Evolutionary conservation across 1,284 basidiomycete species (phyloP).

Genomic region (Cutaneotrichosporon spelunceum): DNA sequence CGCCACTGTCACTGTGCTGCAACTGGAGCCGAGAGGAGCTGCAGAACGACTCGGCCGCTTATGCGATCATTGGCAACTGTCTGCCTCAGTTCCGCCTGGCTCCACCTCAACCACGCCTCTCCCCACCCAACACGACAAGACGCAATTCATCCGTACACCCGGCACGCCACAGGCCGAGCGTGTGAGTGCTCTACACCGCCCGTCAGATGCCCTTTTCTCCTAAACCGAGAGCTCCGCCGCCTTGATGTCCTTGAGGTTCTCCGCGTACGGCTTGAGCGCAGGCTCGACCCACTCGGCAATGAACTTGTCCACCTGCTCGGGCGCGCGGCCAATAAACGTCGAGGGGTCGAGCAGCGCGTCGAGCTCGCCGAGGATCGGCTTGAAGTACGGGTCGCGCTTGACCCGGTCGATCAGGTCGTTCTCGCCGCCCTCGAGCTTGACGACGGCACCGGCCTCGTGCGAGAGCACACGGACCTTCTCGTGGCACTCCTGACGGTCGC

Average conservation of each 20-base stretch:
- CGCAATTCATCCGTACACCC: neutral
- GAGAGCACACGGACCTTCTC: conserved; percentile 95
- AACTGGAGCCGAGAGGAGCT: too few relatives aligned
- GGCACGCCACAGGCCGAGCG: neutral
- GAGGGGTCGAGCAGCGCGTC: conserved; percentile 65
- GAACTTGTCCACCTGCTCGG: conserved; percentile 89
- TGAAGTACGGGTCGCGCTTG: conserved; percentile 63
- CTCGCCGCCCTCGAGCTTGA: conserved; percentile 90
- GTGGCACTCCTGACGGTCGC: conserved; percentile 94
- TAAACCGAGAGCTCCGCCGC: conserved; percentile 58
- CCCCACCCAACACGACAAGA: neutral
- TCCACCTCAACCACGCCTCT: neutral
- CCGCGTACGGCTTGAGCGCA: conserved; percentile 66
- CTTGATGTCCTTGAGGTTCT: conserved; percentile 62
- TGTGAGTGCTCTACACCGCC: neutral
- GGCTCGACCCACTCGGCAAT: conserved; percentile 83
- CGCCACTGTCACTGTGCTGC: too few relatives aligned
- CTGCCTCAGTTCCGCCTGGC: too few relatives aligned
- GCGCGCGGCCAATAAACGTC: conserved; percentile 85
- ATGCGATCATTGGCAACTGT: too few relatives aligned
- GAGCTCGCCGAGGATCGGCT: conserved; percentile 56
- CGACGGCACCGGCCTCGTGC: conserved; percentile 89
- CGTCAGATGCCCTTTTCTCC: neutral
- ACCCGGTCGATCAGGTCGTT: conserved; percentile 95
- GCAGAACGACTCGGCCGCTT: too few relatives aligned